Conservation (phyloP, 371 early-diverging fungal genomes). For the Actinomucor elegans region DNA sequence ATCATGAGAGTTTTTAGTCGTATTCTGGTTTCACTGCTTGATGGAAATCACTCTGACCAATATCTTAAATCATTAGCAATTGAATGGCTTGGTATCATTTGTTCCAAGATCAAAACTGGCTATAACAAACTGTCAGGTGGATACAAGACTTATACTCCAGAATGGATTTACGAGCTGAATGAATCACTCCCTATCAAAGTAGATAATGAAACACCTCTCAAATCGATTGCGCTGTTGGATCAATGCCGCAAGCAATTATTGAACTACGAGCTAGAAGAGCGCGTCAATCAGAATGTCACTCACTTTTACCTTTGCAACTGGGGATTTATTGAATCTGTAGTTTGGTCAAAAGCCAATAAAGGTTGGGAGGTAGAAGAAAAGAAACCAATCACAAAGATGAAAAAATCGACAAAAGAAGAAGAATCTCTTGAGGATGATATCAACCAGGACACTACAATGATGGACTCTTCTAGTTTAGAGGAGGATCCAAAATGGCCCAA, state of each 20-base stretch:
- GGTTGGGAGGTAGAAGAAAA: conserved; percentile 15
- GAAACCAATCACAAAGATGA: background rate
- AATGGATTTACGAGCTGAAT: conserved; percentile 36
- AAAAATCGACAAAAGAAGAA: background rate
- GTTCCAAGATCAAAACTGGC: conserved; percentile 50
- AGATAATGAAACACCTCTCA: conserved; percentile 13
- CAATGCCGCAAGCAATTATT: conserved; percentile 30
- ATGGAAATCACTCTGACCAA: conserved; percentile 60
- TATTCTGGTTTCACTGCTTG: conserved; percentile 63
- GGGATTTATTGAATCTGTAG: conserved; percentile 22
- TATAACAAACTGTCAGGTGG: conserved; percentile 21
- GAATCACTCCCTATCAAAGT: conserved; percentile 23
- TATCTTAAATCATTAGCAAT: conserved; percentile 70
- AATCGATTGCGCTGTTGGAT: conserved; percentile 17
- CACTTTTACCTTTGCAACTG: conserved; percentile 31
- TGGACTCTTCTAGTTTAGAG: background rate
- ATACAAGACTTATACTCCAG: conserved; percentile 20
- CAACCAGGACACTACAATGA: background rate
- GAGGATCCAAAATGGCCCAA: conserved; percentile 21
- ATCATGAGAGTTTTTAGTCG: conserved; percentile 61
- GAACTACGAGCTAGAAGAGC: conserved; percentile 13
- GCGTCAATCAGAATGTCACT: background rate
- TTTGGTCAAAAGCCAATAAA: conserved; percentile 24
- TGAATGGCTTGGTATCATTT: conserved; percentile 73
- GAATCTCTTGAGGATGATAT: conserved; percentile 1